A percentile compares a stretch with the other conserved stretches of the same genome.
These are phyloP conservation scores for Fusarium sp. DNA, from an alignment of 2,329 filamentous ascomycete species.

Conservation along the genomic window DNA sequence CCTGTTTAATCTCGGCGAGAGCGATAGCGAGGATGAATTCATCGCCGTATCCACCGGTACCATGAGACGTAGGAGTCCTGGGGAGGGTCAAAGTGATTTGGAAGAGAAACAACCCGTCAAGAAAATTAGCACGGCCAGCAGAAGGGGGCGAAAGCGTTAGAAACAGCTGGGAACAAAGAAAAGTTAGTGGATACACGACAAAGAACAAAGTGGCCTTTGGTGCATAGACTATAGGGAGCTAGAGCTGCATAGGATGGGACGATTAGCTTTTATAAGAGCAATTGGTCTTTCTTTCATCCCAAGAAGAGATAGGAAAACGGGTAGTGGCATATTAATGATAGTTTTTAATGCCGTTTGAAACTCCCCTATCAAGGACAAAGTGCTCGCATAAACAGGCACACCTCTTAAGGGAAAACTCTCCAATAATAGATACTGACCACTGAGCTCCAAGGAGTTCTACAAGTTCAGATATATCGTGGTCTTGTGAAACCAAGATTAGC, in stretches of 20 bases:
- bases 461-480: background rate
- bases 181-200: slow-evolving; percentile 1
- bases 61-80: slow-evolving; percentile 86
- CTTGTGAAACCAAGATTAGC: background rate
- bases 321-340: slow-evolving; percentile 6
- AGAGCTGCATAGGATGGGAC: slow-evolving; percentile 25
- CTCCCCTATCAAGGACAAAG: slow-evolving; percentile 13
- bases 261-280: slow-evolving; percentile 4
- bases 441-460: background rate
- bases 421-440: background rate
- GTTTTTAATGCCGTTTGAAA: slow-evolving; percentile 20
- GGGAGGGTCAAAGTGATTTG: slow-evolving; percentile 72
- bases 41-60: slow-evolving; percentile 78
- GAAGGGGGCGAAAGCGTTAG: slow-evolving; percentile 54
- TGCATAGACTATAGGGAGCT: slow-evolving; percentile 7
- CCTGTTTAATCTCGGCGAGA: slow-evolving; percentile 90
- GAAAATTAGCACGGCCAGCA: slow-evolving; percentile 51
- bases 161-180: slow-evolving; percentile 5
- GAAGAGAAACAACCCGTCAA: slow-evolving; percentile 55
- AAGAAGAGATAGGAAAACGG: slow-evolving; percentile 18
- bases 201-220: slow-evolving; percentile 37
- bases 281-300: slow-evolving; percentile 17
- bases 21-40: slow-evolving; percentile 93
- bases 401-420: no score
- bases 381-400: background rate